phyloP scores from a whole-genome alignment of 2,329 filamentous ascomycete species.

The Mycocentrospora acerina region DNA sequence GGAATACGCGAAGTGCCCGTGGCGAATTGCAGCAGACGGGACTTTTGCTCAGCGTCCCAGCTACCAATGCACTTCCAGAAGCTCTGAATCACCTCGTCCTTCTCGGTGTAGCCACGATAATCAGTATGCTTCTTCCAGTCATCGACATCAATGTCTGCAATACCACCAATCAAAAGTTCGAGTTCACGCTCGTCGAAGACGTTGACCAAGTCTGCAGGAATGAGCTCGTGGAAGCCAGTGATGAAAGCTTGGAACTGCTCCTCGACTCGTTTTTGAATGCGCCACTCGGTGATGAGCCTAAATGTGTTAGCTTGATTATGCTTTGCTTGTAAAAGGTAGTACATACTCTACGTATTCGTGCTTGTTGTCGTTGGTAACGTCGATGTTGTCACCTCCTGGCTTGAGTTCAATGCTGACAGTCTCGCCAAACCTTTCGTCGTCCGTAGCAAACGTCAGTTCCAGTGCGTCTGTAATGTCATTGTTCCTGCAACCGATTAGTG shows the following conservation, averaged over 20 bases:
- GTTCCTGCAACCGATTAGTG: constrained; percentile 54
- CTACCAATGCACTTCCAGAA: constrained; percentile 98
- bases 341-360: constrained; percentile 91
- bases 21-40: constrained; percentile 90
- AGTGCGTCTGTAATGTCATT: constrained; percentile 95
- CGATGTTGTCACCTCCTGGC: constrained; percentile 84
- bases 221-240: constrained; percentile 95
- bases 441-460: constrained; percentile 94
- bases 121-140: constrained; percentile 99
- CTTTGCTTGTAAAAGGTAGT: constrained; percentile 7
- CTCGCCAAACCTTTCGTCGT: constrained; percentile 96
- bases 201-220: constrained; percentile 93
- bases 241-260: constrained; percentile 99
- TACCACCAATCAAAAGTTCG: constrained; percentile 94
- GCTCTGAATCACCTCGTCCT: constrained; percentile 94
- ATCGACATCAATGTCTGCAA: constrained; percentile 99
- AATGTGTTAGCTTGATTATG: constrained; percentile 15
- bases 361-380: constrained; percentile 98
- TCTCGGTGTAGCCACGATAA: constrained; percentile 97
- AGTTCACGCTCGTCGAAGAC: constrained; percentile 98
- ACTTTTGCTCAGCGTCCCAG: constrained; percentile 99
- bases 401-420: constrained; percentile 93
- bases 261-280: constrained; percentile 96
- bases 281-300: constrained; percentile 95
- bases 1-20: constrained; percentile 97